These are phyloP conservation scores for Russula foetens DNA, from an alignment of 768 basidiomycete species.

Conservation along the genomic window DNA sequence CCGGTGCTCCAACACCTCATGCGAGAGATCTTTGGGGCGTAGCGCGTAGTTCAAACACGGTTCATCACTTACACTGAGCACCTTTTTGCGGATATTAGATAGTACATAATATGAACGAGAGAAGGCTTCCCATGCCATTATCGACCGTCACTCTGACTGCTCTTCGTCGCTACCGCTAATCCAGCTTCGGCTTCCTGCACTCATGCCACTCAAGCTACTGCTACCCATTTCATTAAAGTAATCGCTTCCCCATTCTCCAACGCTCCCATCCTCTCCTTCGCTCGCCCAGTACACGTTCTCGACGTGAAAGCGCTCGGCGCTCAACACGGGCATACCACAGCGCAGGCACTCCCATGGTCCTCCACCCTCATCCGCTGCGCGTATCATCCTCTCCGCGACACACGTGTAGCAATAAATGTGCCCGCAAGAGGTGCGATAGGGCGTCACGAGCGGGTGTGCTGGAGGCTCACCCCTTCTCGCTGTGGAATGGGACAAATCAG, in stretches of 20 bases:
- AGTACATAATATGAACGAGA: neutral
- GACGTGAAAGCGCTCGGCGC: conserved; percentile 48
- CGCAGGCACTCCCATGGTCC: conserved; percentile 77
- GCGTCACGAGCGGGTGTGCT: conserved; percentile 61
- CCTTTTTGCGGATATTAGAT: neutral
- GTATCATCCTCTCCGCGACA: conserved; percentile 74
- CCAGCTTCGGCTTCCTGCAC: conserved; percentile 20
- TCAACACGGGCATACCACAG: conserved; percentile 58
- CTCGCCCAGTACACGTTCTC: conserved; percentile 22
- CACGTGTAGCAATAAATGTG: conserved; percentile 95
- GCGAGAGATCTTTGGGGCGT: conserved; percentile 22
- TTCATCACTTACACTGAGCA: neutral
- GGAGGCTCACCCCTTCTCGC: conserved; percentile 37
- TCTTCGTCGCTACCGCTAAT: conserved; percentile 19
- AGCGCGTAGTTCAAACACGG: neutral
- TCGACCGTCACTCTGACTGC: conserved; percentile 11
- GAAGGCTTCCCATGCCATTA: neutral
- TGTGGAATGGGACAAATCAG: conserved; percentile 22
- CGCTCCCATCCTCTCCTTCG: conserved; percentile 37
- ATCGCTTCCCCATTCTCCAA: conserved; percentile 52
- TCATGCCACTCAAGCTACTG: conserved; percentile 18
- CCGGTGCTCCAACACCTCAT: conserved; percentile 62
- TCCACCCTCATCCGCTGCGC: conserved; percentile 57
- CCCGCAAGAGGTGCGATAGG: conserved; percentile 77
- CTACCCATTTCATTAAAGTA: conserved; percentile 22